These are phyloP conservation scores for Aspergillus candidus DNA, from an alignment of 2,329 filamentous ascomycete genomes.

Conservation along the genomic window DNA sequence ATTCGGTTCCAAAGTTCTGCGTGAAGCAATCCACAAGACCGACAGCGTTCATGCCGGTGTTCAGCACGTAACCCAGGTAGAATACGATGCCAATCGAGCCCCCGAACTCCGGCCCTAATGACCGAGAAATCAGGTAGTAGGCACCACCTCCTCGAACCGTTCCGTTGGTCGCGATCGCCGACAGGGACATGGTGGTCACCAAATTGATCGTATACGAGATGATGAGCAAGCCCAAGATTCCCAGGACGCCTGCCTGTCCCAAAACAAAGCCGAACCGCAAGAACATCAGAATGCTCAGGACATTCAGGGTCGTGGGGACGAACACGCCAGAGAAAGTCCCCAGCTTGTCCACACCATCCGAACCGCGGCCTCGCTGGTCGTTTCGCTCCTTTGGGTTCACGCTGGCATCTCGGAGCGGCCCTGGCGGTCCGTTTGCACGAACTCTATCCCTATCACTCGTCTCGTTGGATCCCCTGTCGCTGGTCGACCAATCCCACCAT, in stretches of 20 bases:
- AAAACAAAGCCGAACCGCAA: conserved; percentile 79
- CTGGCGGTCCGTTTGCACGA: conserved; percentile 11
- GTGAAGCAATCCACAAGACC: conserved; percentile 77
- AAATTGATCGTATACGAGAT: conserved; percentile 74
- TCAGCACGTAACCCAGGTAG: conserved; percentile 83
- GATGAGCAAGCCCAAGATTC: conserved; percentile 69
- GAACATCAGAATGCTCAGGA: conserved; percentile 88
- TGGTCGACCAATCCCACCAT: conserved; percentile 17
- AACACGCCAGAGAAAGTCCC: conserved; percentile 75
- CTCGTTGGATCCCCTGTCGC: too few relatives aligned
- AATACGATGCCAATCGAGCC: conserved; percentile 84
- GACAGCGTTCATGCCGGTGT: conserved; percentile 80
- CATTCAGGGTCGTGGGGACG: conserved; percentile 82
- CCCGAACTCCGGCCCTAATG: conserved; percentile 79
- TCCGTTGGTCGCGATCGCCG: conserved; percentile 83
- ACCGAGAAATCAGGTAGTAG: conserved; percentile 83
- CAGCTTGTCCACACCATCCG: conserved; percentile 53
- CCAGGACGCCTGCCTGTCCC: conserved; percentile 70
- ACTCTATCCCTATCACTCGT: conserved; percentile 2
- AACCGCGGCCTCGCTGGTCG: conserved; percentile 19
- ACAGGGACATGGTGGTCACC: conserved; percentile 79
- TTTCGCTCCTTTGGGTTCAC: conserved; percentile 29
- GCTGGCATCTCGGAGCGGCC: conserved; percentile 21
- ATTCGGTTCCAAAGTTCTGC: conserved; percentile 60
- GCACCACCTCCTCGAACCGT: conserved; percentile 82